phyloP scores from a whole-genome alignment of 2,329 filamentous ascomycete genomes.

The Botryotinia narcissicola region DNA sequence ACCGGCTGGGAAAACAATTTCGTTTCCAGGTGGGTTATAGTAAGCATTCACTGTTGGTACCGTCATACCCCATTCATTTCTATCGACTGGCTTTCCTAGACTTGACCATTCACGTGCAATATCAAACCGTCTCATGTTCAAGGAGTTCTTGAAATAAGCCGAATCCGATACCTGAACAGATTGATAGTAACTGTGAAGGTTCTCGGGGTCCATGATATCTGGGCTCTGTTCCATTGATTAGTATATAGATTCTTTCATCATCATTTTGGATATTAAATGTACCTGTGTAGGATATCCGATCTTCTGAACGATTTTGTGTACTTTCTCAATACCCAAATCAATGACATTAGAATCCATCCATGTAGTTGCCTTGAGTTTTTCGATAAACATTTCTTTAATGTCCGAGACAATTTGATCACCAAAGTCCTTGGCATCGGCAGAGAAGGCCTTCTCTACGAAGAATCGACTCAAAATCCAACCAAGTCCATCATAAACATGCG shows the following conservation, averaged over 20 bases:
- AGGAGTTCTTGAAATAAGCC: slow-evolving; percentile 56
- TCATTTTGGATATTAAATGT: not conserved
- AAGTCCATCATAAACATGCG: slow-evolving; percentile 54
- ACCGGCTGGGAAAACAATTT: slow-evolving; percentile 67
- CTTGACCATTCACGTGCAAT: slow-evolving; percentile 53
- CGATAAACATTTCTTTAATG: slow-evolving; percentile 64
- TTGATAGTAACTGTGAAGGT: slow-evolving; percentile 56
- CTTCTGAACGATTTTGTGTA: slow-evolving; percentile 65
- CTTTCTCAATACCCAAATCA: slow-evolving; percentile 59
- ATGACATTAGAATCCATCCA: slow-evolving; percentile 66
- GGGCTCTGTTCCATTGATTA: slow-evolving; percentile 45
- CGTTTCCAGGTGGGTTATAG: slow-evolving; percentile 55
- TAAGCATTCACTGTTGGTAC: slow-evolving; percentile 64
- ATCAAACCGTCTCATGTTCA: slow-evolving; percentile 51
- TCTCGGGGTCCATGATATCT: slow-evolving; percentile 57
- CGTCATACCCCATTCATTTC: slow-evolving; percentile 59
- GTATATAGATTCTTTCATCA: not conserved
- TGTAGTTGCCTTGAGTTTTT: slow-evolving; percentile 54
- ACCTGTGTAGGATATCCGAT: slow-evolving; percentile 63
- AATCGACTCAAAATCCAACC: slow-evolving; percentile 70
- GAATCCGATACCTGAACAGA: slow-evolving; percentile 49
- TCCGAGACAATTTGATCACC: slow-evolving; percentile 69
- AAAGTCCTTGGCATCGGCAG: slow-evolving; percentile 62
- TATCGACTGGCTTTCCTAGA: slow-evolving; percentile 59
- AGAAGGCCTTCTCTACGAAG: slow-evolving; percentile 67